These are phyloP conservation scores for Aspergillus sclerotioniger DNA, from an alignment of 495 filamentous ascomycete genomes.

Conservation along the genomic window DNA sequence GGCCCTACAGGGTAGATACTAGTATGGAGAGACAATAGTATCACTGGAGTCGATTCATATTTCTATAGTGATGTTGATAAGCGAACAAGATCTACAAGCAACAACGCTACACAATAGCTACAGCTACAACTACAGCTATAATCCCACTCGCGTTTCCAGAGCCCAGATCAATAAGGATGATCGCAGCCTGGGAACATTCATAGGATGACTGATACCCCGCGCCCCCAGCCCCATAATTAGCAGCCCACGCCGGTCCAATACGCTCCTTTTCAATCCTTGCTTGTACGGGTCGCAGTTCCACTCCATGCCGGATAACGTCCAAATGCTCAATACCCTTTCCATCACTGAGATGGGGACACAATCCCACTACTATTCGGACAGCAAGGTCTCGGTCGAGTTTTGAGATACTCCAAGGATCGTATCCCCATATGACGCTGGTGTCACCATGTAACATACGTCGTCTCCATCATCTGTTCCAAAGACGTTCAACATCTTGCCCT, in stretches of 20 bases:
- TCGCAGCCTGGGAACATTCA: slow-evolving; percentile 67
- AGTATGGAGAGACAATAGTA: no score
- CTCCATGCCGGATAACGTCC: slow-evolving; percentile 74
- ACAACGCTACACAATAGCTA: no score
- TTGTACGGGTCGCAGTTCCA: slow-evolving; percentile 73
- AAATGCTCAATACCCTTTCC: slow-evolving; percentile 71
- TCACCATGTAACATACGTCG: slow-evolving; percentile 82
- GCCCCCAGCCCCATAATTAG: slow-evolving; percentile 82
- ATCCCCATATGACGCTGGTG: slow-evolving; percentile 65
- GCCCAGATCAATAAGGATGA: slow-evolving; percentile 61
- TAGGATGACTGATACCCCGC: slow-evolving; percentile 72
- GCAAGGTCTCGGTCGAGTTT: slow-evolving; percentile 80
- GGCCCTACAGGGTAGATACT: no score
- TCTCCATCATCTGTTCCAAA: slow-evolving; percentile 73
- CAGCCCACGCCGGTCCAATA: slow-evolving; percentile 60
- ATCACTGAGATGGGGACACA: slow-evolving; percentile 59
- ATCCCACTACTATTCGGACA: no score
- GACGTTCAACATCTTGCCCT: slow-evolving; percentile 57
- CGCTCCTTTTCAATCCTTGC: slow-evolving; percentile 71
- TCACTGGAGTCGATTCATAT: no score
- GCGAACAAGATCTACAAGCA: no score
- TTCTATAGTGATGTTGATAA: no score
- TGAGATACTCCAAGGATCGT: slow-evolving; percentile 83
- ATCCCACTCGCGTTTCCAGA: slow-evolving; percentile 19
- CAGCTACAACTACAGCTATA: slow-evolving; percentile 16